Conservation (phyloP, 1,284 basidiomycete species). For the Sanghuangporus sanghuang region DNA sequence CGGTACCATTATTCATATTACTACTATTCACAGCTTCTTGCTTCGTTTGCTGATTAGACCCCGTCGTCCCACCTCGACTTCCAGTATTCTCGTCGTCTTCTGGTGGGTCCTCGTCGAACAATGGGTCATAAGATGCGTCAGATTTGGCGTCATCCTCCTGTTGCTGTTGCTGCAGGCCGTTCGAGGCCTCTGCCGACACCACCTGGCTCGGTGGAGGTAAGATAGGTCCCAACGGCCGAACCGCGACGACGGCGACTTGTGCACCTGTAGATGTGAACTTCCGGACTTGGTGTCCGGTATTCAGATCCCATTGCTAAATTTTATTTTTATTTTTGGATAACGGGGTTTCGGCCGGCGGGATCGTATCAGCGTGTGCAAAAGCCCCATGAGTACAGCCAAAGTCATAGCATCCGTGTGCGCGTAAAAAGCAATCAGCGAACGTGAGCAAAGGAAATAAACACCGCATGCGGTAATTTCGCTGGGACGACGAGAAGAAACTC, state of each 20-base stretch:
- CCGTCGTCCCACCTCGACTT: neutral
- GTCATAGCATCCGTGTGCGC: neutral
- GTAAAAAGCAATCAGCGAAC: neutral
- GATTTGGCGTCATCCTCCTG: constrained; percentile 62
- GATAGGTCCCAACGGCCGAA: constrained; percentile 59
- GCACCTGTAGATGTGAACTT: constrained; percentile 81
- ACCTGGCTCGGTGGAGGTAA: constrained; percentile 28
- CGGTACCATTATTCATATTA: neutral
- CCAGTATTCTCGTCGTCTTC: constrained; percentile 29
- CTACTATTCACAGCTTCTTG: neutral
- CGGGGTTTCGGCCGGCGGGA: neutral
- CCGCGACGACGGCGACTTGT: constrained; percentile 79
- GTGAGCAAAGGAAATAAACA: neutral
- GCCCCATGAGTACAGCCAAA: neutral
- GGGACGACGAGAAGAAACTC: neutral
- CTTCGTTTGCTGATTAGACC: neutral
- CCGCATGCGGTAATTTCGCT: neutral
- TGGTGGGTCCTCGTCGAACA: constrained; percentile 75
- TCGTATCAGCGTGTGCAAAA: neutral
- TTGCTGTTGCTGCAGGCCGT: constrained; percentile 8
- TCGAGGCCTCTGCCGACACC: constrained; percentile 15
- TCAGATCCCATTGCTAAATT: constrained; percentile 92
- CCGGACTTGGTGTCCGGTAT: constrained; percentile 80
- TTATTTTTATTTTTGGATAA: neutral
- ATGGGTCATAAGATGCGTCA: constrained; percentile 71